Evolutionary conservation across 768 basidiomycete genomes (phyloP).

Genomic region (Amanita pseudoporphyria): DNA sequence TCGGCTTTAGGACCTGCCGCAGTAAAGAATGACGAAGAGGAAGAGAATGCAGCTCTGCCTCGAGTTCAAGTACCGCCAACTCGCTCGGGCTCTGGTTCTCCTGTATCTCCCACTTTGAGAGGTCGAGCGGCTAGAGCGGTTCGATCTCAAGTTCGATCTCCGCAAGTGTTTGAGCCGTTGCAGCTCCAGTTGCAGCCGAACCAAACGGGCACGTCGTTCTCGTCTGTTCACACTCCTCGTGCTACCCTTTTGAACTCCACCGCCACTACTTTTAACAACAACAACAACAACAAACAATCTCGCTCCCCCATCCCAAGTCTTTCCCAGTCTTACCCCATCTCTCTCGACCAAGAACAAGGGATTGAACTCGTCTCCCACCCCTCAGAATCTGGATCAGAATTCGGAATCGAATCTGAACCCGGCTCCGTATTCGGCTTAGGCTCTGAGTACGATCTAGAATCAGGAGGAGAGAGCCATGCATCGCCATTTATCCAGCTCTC

Average conservation of each 20-base stretch:
- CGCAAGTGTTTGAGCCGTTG: background rate
- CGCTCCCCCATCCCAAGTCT: background rate
- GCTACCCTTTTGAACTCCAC: too few species aligned
- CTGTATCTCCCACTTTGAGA: background rate
- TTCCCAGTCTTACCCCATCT: constrained; percentile 5
- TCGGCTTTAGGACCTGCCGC: too few species aligned
- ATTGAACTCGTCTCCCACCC: constrained; percentile 4
- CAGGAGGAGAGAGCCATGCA: too few species aligned
- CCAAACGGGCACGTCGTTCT: too few species aligned
- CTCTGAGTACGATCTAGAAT: background rate
- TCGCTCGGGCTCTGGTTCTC: too few species aligned
- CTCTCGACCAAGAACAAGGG: constrained; percentile 7
- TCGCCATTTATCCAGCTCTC: constrained; percentile 2
- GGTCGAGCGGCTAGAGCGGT: too few species aligned
- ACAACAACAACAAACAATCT: background rate
- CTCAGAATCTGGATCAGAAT: background rate
- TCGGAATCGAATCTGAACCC: background rate
- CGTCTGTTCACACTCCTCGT: background rate
- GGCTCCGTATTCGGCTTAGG: background rate
- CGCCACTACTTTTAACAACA: too few species aligned
- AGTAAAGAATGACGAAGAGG: too few species aligned
- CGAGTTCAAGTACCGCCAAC: too few species aligned
- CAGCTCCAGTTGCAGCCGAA: background rate
- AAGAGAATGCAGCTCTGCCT: too few species aligned
- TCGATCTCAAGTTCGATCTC: too few species aligned